Evolutionary conservation across 305 asterid species (phyloP), one percentile per base, ranked within the genome.

Genomic region (Coffea humblotiana): DNA sequence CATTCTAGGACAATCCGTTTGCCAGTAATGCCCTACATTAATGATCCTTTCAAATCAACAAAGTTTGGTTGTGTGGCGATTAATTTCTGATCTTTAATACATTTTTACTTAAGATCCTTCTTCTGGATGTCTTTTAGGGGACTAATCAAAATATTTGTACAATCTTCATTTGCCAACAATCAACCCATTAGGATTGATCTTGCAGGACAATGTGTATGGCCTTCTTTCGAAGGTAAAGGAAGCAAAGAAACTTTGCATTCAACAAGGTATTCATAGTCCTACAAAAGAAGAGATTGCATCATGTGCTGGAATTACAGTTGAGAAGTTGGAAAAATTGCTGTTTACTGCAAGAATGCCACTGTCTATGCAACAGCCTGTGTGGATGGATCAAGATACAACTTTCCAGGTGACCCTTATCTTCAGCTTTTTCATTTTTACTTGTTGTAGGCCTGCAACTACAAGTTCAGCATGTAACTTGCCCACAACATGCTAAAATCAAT

Each of bases 1-100:
- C 92, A 95, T 83, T 95, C 99, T 77, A 89, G 98, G 86, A 90
- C 93, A 37, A 89, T 95, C 78, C 98, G 97, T 85, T 83, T 95
- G 87, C 99, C 99, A 2, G 99, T 95, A 93, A 89, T 87, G 85
- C 83, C 71, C 79, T 82, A 73, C 52, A 78, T 77, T 75, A 52
- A 77, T 83, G 29, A 64, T 19, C 27, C 16, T 21, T 88, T 85
- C 70, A 72, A 67, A 52, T 69, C 32, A 19, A 45, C 43, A 32
- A n/a, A 37, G 27, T 32, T 67, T 40, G 66, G 12, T 64, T 70
- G 60, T 49, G 4, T 68, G 27, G 15, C 43, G 5, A 37, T 37
- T 14, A 11, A 29, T 61, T 14, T 66, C 16, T 27, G 27, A 32
- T 40, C 14, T n/a, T 40, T 16, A 0, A 27, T 63, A 29, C 32